Conservation (phyloP, 2,329 filamentous ascomycete genomes). For the Epichloe bromicola region DNA sequence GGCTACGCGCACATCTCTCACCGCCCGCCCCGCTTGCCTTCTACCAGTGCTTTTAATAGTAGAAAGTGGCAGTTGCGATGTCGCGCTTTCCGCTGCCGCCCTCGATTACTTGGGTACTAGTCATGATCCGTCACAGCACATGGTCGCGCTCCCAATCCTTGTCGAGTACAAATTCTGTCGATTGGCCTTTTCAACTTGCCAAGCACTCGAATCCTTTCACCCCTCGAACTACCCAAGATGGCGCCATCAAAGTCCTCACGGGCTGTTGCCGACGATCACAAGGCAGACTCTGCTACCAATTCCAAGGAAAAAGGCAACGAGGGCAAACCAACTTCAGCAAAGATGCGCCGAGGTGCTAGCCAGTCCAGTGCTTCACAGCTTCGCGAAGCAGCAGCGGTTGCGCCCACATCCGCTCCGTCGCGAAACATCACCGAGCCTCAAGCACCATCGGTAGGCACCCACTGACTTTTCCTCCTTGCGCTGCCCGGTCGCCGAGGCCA, state of each 20-base stretch:
- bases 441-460: slow-evolving; percentile 21
- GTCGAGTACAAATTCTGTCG: not conserved
- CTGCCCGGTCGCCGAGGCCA: not conserved
- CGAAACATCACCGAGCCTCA: slow-evolving; percentile 17
- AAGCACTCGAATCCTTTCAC: not conserved
- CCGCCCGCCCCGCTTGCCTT: not conserved
- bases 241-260: slow-evolving; percentile 33
- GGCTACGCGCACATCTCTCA: not conserved
- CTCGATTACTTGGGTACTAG: not conserved
- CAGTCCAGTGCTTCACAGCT: slow-evolving; percentile 34
- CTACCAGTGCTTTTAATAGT: not conserved
- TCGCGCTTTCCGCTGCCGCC: not conserved
- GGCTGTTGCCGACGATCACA: slow-evolving; percentile 31
- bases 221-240: slow-evolving; percentile 17
- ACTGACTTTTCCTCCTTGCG: slow-evolving; percentile 3
- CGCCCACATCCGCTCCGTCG: slow-evolving; percentile 20
- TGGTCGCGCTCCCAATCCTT: not conserved
- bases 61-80: not conserved
- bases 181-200: not conserved
- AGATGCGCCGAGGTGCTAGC: slow-evolving; percentile 42
- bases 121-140: not conserved
- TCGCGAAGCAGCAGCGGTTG: slow-evolving; percentile 18
- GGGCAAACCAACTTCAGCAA: slow-evolving; percentile 32
- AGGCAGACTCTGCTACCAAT: slow-evolving; percentile 25
- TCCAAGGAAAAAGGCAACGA: slow-evolving; percentile 31